Evolutionary conservation across 352 stramenopile genomes (phyloP).

Genomic region (Discostella stelligera): DNA sequence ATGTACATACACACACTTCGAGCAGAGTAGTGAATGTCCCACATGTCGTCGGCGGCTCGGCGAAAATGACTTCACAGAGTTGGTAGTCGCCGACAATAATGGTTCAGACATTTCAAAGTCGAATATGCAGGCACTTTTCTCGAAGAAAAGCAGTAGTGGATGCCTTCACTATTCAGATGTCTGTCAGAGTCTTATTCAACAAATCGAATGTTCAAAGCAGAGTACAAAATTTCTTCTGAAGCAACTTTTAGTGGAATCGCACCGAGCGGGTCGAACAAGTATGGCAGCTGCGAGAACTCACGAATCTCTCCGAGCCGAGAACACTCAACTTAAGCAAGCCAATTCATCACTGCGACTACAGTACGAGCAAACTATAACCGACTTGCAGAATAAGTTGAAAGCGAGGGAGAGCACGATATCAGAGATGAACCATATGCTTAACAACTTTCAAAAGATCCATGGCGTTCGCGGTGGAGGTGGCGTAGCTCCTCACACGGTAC

Average conservation of each 20-base stretch:
- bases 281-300: constrained; percentile 28
- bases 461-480: constrained; percentile 9
- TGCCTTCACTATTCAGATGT: constrained; percentile 62
- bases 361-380: constrained; percentile 61
- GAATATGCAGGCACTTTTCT: constrained; percentile 68
- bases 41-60: constrained; percentile 59
- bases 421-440: constrained; percentile 57
- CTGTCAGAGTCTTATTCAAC: constrained; percentile 54
- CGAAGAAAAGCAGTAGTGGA: constrained; percentile 50
- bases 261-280: constrained; percentile 33
- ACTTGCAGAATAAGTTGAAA: constrained; percentile 61
- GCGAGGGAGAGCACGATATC: constrained; percentile 46
- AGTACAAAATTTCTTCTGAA: constrained; percentile 73
- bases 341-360: constrained; percentile 55
- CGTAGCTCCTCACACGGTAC: constrained; percentile 28
- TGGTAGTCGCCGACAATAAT: constrained; percentile 63
- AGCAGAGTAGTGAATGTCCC: constrained; percentile 63
- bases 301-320: constrained; percentile 45
- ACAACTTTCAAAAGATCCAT: constrained; percentile 64
- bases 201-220: constrained; percentile 57
- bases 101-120: constrained; percentile 43
- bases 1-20: constrained; percentile 77
- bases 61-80: constrained; percentile 75
- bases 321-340: constrained; percentile 63
- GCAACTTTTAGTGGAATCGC: constrained; percentile 65